phyloP scores from a whole-genome alignment of 2,329 filamentous ascomycete genomes.

The Aspergillus fumigatiaffinis region DNA sequence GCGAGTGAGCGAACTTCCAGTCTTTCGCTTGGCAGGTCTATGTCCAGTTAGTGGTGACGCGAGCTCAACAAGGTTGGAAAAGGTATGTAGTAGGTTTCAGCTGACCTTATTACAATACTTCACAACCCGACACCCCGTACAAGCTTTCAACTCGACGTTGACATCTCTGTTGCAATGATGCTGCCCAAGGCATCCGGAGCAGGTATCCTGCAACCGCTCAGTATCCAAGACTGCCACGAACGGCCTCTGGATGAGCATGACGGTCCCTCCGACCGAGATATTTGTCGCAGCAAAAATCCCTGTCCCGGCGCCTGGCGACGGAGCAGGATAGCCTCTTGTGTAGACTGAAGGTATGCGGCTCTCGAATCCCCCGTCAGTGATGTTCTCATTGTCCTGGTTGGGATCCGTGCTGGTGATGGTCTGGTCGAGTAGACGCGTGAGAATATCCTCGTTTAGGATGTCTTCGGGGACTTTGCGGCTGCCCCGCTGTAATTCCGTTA shows the following conservation, averaged over 20 bases:
- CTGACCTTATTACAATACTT: slow-evolving; percentile 59
- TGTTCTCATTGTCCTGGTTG: background rate
- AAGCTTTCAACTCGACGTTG: slow-evolving; percentile 44
- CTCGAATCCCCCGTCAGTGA: background rate
- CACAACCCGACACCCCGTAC: slow-evolving; percentile 55
- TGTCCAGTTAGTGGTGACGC: background rate
- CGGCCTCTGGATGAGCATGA: slow-evolving; percentile 49
- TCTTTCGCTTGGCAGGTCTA: slow-evolving; percentile 57
- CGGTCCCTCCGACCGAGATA: slow-evolving; percentile 47
- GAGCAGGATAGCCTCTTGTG: slow-evolving; percentile 21
- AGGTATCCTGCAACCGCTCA: slow-evolving; percentile 50
- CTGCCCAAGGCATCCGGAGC: slow-evolving; percentile 54
- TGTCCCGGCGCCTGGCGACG: slow-evolving; percentile 40
- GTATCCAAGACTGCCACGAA: slow-evolving; percentile 54
- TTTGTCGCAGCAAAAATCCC: slow-evolving; percentile 53
- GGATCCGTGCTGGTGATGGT: background rate
- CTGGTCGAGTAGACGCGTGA: background rate
- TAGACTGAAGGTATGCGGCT: slow-evolving; percentile 14
- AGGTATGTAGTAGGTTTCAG: slow-evolving; percentile 4
- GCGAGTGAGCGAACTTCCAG: slow-evolving; percentile 57
- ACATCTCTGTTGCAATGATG: slow-evolving; percentile 19
- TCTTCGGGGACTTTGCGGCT: background rate
- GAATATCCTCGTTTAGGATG: background rate
- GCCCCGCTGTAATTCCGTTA: background rate
- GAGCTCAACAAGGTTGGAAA: background rate